Evolutionary conservation across 305 asterid genomes (phyloP), one percentile per base, ranked within the genome.

Genomic region (Fraxinus nigra): DNA sequence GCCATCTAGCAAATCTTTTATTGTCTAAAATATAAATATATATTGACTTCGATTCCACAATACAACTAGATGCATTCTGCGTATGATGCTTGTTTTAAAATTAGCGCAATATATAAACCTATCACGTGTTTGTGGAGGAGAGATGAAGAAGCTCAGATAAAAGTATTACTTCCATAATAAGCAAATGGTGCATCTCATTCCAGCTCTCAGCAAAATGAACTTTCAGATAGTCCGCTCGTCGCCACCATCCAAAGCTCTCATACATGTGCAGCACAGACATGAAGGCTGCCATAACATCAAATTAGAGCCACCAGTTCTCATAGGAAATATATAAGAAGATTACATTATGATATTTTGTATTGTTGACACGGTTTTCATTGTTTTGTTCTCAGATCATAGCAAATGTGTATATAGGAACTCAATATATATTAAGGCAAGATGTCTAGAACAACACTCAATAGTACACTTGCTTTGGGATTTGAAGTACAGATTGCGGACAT

Each of bases 131-230:
- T 16, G 81, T 13, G 72, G 40, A 81, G n/a, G 65, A 34, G 54
- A 80, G 74, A 67, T 22, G 81, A 82, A 33, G 75, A 84, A 82
- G 75, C 85, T 78, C 70, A 65, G 75, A 40, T 78, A 77, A 76
- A 33, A 81, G 80, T 79, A 85, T 90, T 93, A 94, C 99, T 87
- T 94, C 99, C 99, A 96, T 96, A 82, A 96, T 96, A 85, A 96
- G 99, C 80, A 96, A 89, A 91, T 96, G 99, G 85, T 96, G 99
- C 99, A 94, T 94, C 93, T 96, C 99, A 83, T 96, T 96, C 98
- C 98, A 96, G 90, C 99, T 96, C 90, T 96, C 99, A 59, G 99
- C 99, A 88, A 96, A 96, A 86, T 96, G 99, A 84, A 94, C 98
- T 86, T 96, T 91, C 90, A 96, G 81, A 89, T 96, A 96, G 86